These are phyloP conservation scores for Chalciporus chontae DNA, from an alignment of 768 basidiomycete species.

Conservation along the genomic window DNA sequence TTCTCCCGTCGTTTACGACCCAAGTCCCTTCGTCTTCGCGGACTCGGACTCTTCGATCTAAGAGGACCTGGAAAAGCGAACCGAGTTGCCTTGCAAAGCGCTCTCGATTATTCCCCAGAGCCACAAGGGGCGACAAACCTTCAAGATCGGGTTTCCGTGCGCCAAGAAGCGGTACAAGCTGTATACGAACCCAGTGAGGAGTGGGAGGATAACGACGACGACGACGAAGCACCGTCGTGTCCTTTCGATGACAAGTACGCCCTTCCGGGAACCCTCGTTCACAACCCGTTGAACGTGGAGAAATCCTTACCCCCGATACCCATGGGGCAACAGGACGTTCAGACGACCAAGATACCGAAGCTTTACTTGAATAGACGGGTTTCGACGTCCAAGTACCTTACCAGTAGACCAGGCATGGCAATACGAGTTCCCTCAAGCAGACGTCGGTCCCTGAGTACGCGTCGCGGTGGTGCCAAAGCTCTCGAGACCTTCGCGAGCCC, in stretches of 20 bases:
- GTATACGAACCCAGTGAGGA: not conserved
- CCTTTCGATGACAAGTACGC: conserved; percentile 26
- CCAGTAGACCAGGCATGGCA: conserved; percentile 1
- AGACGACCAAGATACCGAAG: conserved; percentile 22
- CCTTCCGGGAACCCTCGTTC: not conserved
- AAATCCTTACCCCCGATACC: conserved; percentile 17
- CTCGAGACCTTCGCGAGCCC: conserved; percentile 7
- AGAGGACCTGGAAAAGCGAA: conserved; percentile 25
- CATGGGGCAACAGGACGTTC: not conserved
- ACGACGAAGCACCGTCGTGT: conserved; percentile 17
- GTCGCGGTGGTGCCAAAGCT: not conserved
- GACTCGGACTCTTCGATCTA: conserved; percentile 30
- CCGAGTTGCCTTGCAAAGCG: conserved; percentile 20
- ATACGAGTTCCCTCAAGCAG: conserved; percentile 11
- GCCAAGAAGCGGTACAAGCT: conserved; percentile 8
- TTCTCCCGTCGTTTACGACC: conserved; percentile 9
- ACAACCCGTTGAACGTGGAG: conserved; percentile 4
- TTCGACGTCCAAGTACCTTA: conserved; percentile 12
- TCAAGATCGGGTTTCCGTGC: conserved; percentile 2
- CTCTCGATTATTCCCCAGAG: conserved; percentile 23
- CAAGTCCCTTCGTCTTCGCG: conserved; percentile 28
- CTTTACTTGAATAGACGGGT: conserved; percentile 11
- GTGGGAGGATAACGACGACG: conserved; percentile 29
- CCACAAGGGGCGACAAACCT: not conserved
- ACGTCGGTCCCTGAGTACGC: conserved; percentile 15